Percentiles rank a stretch among this genome's conserved stretches.
Evolutionary conservation across 2,329 filamentous ascomycete species (phyloP).

Genomic region (Cordyceps pruinosa): DNA sequence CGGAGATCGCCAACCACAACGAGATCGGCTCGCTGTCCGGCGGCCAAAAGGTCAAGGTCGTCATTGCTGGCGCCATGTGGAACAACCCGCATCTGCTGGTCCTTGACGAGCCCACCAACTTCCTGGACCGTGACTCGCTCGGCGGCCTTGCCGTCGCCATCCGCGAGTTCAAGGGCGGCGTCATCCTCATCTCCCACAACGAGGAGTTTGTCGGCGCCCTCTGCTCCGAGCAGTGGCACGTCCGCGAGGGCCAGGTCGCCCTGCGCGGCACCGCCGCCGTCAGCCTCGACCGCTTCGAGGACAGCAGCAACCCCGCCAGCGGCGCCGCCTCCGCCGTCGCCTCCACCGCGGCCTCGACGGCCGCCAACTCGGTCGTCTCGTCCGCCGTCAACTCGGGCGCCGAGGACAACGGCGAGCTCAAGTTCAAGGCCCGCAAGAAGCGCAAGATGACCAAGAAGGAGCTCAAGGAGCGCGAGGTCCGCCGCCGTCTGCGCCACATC

Average conservation of each 20-base stretch:
- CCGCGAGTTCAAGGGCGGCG: conserved; percentile 94
- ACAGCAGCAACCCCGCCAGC: conserved; percentile 52
- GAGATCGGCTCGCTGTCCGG: conserved; percentile 93
- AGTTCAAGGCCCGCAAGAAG: conserved; percentile 89
- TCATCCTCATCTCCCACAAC: conserved; percentile 99
- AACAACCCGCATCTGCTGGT: conserved; percentile 98
- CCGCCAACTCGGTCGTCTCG: conserved; percentile 36
- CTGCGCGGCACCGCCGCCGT: conserved; percentile 73
- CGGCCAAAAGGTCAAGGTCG: conserved; percentile 98
- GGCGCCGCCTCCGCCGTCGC: conserved; percentile 52
- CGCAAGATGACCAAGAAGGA: conserved; percentile 99
- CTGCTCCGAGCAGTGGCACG: conserved; percentile 93
- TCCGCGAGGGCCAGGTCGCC: conserved; percentile 78
- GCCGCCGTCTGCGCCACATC: conserved; percentile 79
- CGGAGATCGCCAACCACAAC: conserved; percentile 98
- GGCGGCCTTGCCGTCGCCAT: conserved; percentile 97
- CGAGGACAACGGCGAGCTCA: conserved; percentile 73
- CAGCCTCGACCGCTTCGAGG: conserved; percentile 78
- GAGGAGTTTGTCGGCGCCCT: conserved; percentile 96
- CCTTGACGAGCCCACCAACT: conserved; percentile 97
- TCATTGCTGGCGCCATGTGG: conserved; percentile 94
- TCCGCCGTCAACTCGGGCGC: conserved; percentile 72
- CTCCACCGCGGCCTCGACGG: conserved; percentile 50
- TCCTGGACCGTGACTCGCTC: conserved; percentile 95
- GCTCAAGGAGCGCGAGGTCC: conserved; percentile 84